Base-by-base conservation (phyloP, 164 flowering plant genomes). In the Macadamia integrifolia region DNA sequence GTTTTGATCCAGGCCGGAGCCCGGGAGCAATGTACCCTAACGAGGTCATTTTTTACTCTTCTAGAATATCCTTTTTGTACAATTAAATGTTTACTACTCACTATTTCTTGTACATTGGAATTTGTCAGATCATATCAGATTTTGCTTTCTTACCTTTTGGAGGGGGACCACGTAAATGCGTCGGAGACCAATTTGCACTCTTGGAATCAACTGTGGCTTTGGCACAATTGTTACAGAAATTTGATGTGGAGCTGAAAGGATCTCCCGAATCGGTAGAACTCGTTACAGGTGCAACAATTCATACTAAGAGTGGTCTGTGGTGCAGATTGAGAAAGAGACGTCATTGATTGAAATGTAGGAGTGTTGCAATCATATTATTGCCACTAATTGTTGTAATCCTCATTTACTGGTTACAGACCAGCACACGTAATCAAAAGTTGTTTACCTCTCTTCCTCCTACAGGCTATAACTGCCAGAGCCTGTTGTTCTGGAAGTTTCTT, bases 101-200 rank as follows among this genome's bases (percentile, higher is more conserved):
- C 12, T 29, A 10, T 31, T 49, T 17, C 55, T 64, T 50, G 35
- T 3, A 6, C 56, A 8, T 60, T 23, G 46, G 18, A 7, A 35
- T 53, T 71, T 29, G 15, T 31, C 90, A 93, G 98, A 78, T 92
- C 30, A 75, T 88, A 66, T 77, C 98, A 48, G 98, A 94, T 76
- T 92, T 92, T 66, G 88, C 98, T 14, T 90, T 92, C 81, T 83
- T 94, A 75, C 96, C 97, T 1, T 94, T 94, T 73, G 98, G 98
- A 0, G 97, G 98, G 23, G 98, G 98, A 6, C 92, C 97, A 59
- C 89, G 97, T 65, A 94, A 92, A 77, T 94, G 98, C 56, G 92
- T 94, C 1, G 98, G 98, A 18, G 98, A 94, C 78, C 98, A 94
- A 71, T 94, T 94, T 75, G 97, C 98, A 0, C 87, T 92, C n/a